Evolutionary conservation across 257 asterid species (phyloP).

Genomic region (Nicotiana tomentosiformis): DNA sequence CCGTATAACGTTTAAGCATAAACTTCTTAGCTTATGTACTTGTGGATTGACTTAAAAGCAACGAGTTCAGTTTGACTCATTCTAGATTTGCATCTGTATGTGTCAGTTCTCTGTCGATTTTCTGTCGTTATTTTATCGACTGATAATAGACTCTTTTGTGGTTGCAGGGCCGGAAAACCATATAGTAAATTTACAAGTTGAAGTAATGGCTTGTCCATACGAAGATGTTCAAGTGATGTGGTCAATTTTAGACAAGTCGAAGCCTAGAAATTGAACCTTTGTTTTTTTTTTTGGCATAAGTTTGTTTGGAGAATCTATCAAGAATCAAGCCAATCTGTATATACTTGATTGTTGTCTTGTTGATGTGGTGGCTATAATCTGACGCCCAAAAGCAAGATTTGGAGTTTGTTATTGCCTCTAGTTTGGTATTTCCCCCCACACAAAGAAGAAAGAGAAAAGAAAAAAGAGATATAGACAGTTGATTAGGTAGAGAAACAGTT

Average conservation of each 20-base stretch:
- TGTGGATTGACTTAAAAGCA: no score
- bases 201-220: constrained; percentile 76
- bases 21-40: no score
- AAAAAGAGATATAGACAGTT: no score
- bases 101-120: no score
- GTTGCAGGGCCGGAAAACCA: constrained; percentile 27
- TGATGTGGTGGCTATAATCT: constrained; percentile 9
- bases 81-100: no score
- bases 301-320: background rate
- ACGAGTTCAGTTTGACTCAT: no score
- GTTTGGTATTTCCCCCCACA: background rate
- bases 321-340: background rate
- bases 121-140: background rate
- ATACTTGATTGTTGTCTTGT: constrained; percentile 5
- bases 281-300: constrained; percentile 11
- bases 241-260: constrained; percentile 76
- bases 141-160: background rate
- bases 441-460: background rate
- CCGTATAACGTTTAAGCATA: no score
- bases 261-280: constrained; percentile 31
- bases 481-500: background rate
- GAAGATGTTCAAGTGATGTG: constrained; percentile 91
- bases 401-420: background rate
- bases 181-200: constrained; percentile 57
- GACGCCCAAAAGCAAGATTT: constrained; percentile 14